Evolutionary conservation across 2,329 filamentous ascomycete species (phyloP), one percentile per base, ranked within the genome.

Genomic region (Fusarium nisikadoi): DNA sequence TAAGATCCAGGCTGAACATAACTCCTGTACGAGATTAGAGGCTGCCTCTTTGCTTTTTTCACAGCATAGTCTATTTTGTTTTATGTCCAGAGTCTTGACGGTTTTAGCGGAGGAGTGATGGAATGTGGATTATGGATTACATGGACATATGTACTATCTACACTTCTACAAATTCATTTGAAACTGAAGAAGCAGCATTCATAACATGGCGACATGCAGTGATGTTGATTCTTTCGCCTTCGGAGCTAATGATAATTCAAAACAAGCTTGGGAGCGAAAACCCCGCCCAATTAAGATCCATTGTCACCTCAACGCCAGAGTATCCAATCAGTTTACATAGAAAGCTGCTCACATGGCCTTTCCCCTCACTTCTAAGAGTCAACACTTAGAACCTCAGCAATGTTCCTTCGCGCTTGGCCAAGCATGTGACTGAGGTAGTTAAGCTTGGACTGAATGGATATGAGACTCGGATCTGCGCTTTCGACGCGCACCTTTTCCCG

Each of bases 401-500:
- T 81, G 17, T 94, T 94, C 61, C 88, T 86, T 74, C 93, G 87
- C 71, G 92, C 91, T 70, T 93, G 85, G 63, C 86, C 85, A 25
- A 97, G 86, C 68, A 91, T 91, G 76, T 94, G 89, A 70, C 92
- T 91, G 63, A 98, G 83, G 8, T 93, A 94, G 35, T 88, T 90
- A 74, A 98, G 84, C 82, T 98, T 98, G 9, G 94, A 92, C 80
- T 93, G 92, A 38, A 96, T 86, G 39, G 93, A 92, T 80, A 98
- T 91, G 72, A 98, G 80, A 75, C 91, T 95, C 2, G 95, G 95
- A 80, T 98, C 95, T 61, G 94, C 93, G 76, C 90, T 95, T 81
- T 97, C 95, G 4, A 98, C 92, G 43, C 93, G 88, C 8, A 97
- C 89, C 83, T 98, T 98, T 80, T 98, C 95, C 74, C 92, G 90